These are phyloP conservation scores for Ophiocordyceps camponoti-floridani DNA, from an alignment of 2,329 filamentous ascomycete species.

Conservation along the genomic window DNA sequence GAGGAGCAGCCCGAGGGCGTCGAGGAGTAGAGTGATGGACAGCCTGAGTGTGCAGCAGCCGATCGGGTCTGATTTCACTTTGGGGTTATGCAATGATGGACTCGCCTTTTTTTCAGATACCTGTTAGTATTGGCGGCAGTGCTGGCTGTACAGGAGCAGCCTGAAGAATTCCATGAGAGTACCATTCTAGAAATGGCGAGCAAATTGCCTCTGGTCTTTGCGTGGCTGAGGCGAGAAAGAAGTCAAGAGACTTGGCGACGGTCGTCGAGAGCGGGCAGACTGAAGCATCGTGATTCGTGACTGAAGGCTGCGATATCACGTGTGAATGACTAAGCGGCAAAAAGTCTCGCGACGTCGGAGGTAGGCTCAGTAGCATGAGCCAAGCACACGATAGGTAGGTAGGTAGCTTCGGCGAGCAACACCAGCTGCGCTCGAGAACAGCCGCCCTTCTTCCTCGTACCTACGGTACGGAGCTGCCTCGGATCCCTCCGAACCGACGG, in stretches of 20 bases:
- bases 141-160: background rate
- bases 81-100: constrained; percentile 7
- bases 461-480: background rate
- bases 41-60: constrained; percentile 1
- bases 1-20: constrained; percentile 68
- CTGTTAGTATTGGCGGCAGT: background rate
- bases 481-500: background rate
- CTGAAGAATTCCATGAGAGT: background rate
- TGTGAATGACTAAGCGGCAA: no score
- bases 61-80: constrained; percentile 14
- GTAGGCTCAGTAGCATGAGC: background rate
- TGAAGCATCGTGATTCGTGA: no score
- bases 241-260: no score
- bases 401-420: background rate
- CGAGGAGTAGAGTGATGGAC: constrained; percentile 26
- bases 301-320: no score
- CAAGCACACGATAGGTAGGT: no score
- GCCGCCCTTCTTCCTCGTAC: no score
- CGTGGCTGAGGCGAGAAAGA: no score
- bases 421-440: no score
- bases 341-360: no score
- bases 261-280: no score
- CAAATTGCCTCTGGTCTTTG: background rate
- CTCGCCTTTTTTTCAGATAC: constrained; percentile 5
- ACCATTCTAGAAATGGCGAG: background rate